phyloP scores from a whole-genome alignment of 176 grass and related monocot species.

The Rhynchospora breviuscula region DNA sequence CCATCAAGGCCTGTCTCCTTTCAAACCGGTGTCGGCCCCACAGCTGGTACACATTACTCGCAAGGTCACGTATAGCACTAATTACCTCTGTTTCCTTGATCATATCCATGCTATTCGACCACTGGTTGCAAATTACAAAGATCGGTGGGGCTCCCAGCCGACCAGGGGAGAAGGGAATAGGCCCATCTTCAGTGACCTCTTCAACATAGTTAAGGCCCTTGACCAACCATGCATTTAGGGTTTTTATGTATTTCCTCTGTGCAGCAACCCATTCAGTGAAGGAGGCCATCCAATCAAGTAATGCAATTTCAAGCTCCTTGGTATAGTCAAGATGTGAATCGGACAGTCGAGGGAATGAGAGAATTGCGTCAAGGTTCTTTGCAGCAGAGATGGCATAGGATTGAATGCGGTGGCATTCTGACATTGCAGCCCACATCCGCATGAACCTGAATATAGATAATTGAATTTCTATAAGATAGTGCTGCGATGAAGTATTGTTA shows the following conservation, averaged over 20 bases:
- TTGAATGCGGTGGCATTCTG: constrained; percentile 90
- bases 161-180: constrained; percentile 82
- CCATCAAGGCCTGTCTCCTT: constrained; percentile 70
- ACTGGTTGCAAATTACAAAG: constrained; percentile 81
- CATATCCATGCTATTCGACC: constrained; percentile 50
- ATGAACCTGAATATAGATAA: constrained; percentile 54
- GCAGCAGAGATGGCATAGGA: constrained; percentile 74
- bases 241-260: constrained; percentile 58
- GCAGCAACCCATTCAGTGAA: constrained; percentile 65
- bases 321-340: constrained; percentile 57
- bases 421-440: constrained; percentile 70
- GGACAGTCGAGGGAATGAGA: constrained; percentile 46
- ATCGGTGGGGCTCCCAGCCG: constrained; percentile 77
- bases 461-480: not conserved
- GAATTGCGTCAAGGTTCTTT: constrained; percentile 71
- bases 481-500: not conserved
- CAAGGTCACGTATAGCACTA: constrained; percentile 56
- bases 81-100: constrained; percentile 63
- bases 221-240: constrained; percentile 64
- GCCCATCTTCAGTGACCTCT: constrained; percentile 83
- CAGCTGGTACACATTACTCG: constrained; percentile 43
- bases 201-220: constrained; percentile 67
- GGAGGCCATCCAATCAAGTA: constrained; percentile 66
- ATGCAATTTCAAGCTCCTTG: constrained; percentile 53
- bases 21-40: constrained; percentile 64